Conservation (phyloP, 163 green algal species). For the Chlamydomonas reinhardtii region DNA sequence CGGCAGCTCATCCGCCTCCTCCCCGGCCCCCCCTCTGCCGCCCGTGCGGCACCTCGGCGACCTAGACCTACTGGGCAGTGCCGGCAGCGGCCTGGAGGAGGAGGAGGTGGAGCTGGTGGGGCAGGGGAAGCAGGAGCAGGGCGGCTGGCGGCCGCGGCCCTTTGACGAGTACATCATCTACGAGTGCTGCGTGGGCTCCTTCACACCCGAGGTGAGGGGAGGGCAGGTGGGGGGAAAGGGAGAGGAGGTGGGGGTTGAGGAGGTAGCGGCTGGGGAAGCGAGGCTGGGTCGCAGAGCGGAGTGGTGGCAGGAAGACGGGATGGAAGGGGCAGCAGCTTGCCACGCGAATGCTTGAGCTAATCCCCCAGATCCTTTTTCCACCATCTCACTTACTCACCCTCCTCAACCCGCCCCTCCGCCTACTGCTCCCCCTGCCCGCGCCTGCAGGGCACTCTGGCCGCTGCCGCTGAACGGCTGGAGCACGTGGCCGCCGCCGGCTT, state of each 20-base stretch:
- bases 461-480: conserved; percentile 63
- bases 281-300: not conserved
- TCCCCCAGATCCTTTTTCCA: too few species aligned
- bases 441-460: conserved; percentile 58
- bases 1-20: too few species aligned
- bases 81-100: not conserved
- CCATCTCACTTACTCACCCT: too few species aligned
- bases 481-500: conserved; percentile 74
- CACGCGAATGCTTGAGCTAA: too few species aligned
- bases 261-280: not conserved
- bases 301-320: too few species aligned
- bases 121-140: not conserved
- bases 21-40: too few species aligned
- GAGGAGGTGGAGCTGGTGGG: not conserved
- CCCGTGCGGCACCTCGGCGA: too few species aligned
- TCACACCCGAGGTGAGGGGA: conserved; percentile 73
- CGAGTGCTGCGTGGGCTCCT: conserved; percentile 70
- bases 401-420: too few species aligned
- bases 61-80: too few species aligned
- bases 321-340: too few species aligned
- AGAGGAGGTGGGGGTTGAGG: too few species aligned
- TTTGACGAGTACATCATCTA: conserved; percentile 77
- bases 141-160: conserved; percentile 24
- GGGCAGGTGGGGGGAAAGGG: not conserved
- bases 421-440: not conserved